Conservation (phyloP, 2,329 filamentous ascomycete genomes). For the Hymenoscyphus linearis region DNA sequence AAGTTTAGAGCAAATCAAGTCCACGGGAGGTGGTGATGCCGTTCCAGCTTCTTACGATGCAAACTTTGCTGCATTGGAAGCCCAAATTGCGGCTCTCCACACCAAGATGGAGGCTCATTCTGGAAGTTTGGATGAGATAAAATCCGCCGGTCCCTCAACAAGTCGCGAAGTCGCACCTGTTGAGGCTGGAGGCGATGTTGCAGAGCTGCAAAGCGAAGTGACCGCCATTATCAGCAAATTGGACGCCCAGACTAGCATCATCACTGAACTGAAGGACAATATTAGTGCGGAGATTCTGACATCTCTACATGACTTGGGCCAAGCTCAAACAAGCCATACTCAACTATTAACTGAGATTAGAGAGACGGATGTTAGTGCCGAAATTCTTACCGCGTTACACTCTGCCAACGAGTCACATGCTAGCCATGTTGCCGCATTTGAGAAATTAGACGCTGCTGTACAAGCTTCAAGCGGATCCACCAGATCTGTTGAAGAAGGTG, state of each 20-base stretch:
- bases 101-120: conserved; percentile 19
- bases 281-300: conserved; percentile 30
- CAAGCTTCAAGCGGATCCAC: conserved; percentile 17
- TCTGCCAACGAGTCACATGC: conserved; percentile 22
- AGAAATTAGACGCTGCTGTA: conserved; percentile 16
- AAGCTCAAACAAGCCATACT: conserved; percentile 19
- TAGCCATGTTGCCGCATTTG: conserved; percentile 14
- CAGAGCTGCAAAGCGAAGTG: conserved; percentile 9
- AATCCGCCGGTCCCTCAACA: conserved; percentile 4
- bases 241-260: conserved; percentile 18
- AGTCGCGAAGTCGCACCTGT: conserved; percentile 11
- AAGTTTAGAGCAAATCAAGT: conserved; percentile 18
- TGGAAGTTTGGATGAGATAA: conserved; percentile 18
- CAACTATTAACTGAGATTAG: conserved; percentile 22
- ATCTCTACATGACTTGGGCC: conserved; percentile 24
- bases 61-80: conserved; percentile 14
- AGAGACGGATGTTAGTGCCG: conserved; percentile 29
- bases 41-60: conserved; percentile 5
- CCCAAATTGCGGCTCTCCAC: conserved; percentile 20
- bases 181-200: neutral
- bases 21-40: neutral
- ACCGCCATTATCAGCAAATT: conserved; percentile 22
- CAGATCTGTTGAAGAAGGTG: conserved; percentile 8
- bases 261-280: conserved; percentile 31
- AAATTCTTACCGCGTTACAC: conserved; percentile 30